Conservation (phyloP, 768 basidiomycete species). For the Gloeostereum incarnatum region DNA sequence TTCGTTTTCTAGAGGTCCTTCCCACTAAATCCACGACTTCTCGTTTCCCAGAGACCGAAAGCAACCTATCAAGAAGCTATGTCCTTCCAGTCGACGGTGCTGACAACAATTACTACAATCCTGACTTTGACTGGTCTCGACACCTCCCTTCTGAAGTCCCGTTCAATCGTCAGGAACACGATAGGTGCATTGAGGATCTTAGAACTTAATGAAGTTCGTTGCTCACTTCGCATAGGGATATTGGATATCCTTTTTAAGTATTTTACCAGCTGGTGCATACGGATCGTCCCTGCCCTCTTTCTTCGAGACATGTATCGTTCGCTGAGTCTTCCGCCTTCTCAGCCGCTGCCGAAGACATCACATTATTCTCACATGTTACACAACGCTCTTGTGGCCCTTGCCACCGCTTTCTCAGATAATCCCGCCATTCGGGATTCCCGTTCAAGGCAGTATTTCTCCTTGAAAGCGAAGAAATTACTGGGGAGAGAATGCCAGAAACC, state of each 20-base stretch:
- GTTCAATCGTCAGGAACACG: constrained; percentile 27
- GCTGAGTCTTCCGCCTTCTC: constrained; percentile 15
- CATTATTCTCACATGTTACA: constrained; percentile 47
- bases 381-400: constrained; percentile 29
- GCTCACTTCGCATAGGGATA: constrained; percentile 13
- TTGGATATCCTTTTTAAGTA: constrained; percentile 29
- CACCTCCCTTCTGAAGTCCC: constrained; percentile 32
- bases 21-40: constrained; percentile 17
- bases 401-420: constrained; percentile 11
- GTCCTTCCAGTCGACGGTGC: constrained; percentile 30
- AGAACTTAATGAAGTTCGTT: neutral
- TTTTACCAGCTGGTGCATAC: constrained; percentile 28
- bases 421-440: constrained; percentile 8
- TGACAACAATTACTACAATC: constrained; percentile 28
- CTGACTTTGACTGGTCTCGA: constrained; percentile 41
- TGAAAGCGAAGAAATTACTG: constrained; percentile 8
- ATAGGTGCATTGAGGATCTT: constrained; percentile 7
- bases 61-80: constrained; percentile 31
- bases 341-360: constrained; percentile 17
- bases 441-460: constrained; percentile 8
- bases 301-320: constrained; percentile 30
- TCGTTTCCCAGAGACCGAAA: constrained; percentile 28
- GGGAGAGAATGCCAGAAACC: constrained; percentile 12
- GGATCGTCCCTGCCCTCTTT: constrained; percentile 29
- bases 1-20: no score